Percentiles rank a stretch among this genome's conserved stretches.
Evolutionary conservation across 139 green algal genomes (phyloP).

Genomic region (Diplosphaera chodatii): DNA sequence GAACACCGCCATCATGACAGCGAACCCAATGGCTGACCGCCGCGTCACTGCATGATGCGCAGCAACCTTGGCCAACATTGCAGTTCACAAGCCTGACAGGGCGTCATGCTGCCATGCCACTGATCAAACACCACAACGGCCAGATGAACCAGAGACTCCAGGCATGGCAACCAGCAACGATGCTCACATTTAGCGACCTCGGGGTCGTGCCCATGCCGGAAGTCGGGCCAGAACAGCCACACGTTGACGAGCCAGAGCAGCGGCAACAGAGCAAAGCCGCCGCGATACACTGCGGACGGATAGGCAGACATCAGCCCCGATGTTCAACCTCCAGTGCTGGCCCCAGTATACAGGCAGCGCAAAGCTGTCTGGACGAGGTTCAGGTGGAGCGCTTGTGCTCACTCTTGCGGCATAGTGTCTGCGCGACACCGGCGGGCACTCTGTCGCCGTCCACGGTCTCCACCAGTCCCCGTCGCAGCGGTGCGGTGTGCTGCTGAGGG

Average conservation of each 20-base stretch:
- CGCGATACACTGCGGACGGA: slow-evolving; percentile 18
- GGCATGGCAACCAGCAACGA: too few species aligned
- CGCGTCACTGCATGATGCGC: background rate
- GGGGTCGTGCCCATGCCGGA: slow-evolving; percentile 8
- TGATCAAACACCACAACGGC: too few species aligned
- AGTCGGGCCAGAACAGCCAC: slow-evolving; percentile 25
- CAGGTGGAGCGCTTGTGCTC: too few species aligned
- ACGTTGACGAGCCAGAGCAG: slow-evolving; percentile 20
- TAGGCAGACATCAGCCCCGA: too few species aligned
- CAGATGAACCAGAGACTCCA: too few species aligned
- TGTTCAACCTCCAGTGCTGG: too few species aligned
- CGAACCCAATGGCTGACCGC: slow-evolving; percentile 4
- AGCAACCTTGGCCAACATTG: too few species aligned
- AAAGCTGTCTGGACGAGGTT: too few species aligned
- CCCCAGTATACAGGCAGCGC: too few species aligned
- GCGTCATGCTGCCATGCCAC: too few species aligned
- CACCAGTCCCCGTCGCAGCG: background rate
- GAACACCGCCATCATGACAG: background rate
- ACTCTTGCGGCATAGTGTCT: background rate
- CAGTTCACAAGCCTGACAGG: too few species aligned
- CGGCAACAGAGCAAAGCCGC: slow-evolving; percentile 16
- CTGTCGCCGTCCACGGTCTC: background rate
- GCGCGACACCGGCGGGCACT: background rate
- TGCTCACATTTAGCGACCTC: slow-evolving; percentile 14
- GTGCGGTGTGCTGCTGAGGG: too few species aligned